These are phyloP conservation scores for Phycomyces blakesleeanus DNA, from an alignment of 192 early-diverging fungal genomes.

Conservation along the genomic window DNA sequence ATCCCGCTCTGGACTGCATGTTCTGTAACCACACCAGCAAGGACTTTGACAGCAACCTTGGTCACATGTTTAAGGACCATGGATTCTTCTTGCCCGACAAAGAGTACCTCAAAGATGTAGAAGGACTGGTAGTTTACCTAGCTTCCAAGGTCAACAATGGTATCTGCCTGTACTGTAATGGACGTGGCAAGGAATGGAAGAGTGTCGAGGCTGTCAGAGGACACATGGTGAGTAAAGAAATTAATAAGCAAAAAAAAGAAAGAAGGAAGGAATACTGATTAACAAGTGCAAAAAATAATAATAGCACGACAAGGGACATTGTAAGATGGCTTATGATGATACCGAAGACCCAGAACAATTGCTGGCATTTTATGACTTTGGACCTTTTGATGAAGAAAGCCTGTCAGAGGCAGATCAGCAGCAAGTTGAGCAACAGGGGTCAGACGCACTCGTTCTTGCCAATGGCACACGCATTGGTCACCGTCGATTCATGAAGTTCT, in stretches of 20 bases:
- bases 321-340: constrained; percentile 92
- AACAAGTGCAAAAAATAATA: not conserved
- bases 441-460: constrained; percentile 11
- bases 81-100: constrained; percentile 96
- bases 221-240: constrained; percentile 74
- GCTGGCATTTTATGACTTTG: constrained; percentile 93
- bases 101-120: constrained; percentile 85
- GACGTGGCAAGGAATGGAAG: constrained; percentile 77
- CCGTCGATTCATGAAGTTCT: constrained; percentile 16
- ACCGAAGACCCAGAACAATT: constrained; percentile 86
- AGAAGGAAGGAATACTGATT: not conserved
- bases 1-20: constrained; percentile 55
- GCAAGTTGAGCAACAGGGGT: not conserved
- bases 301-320: constrained; percentile 87
- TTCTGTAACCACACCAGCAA: constrained; percentile 75
- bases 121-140: constrained; percentile 85
- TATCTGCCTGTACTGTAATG: constrained; percentile 94
- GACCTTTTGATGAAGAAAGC: constrained; percentile 41
- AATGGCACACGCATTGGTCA: constrained; percentile 19
- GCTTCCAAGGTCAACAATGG: constrained; percentile 91
- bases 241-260: too few relatives aligned
- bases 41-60: constrained; percentile 69
- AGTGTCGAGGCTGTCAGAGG: constrained; percentile 84
- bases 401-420: not conserved
- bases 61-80: constrained; percentile 88